Conservation (phyloP, 139 green algal species). For the Chlorella sp. region DNA sequence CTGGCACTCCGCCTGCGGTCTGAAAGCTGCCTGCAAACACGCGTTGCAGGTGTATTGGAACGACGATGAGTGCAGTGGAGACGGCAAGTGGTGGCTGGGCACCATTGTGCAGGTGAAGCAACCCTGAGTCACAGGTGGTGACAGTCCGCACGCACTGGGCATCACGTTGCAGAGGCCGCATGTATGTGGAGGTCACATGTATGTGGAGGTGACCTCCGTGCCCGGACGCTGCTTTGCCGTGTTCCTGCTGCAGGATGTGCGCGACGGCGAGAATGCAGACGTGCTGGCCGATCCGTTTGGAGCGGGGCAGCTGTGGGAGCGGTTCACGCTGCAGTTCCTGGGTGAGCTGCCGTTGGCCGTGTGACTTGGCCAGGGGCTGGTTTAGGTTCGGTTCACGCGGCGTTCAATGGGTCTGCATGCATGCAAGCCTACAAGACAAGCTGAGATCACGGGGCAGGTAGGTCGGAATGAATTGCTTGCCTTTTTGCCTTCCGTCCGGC, state of each 20-base stretch:
- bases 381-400: background rate
- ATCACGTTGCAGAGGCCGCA: too few relatives aligned
- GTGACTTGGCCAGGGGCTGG: background rate
- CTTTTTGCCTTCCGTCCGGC: background rate
- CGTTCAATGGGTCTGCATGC: background rate
- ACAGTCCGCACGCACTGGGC: too few relatives aligned
- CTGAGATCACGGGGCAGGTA: background rate
- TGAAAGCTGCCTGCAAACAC: background rate
- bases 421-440: background rate
- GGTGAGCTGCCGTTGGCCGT: background rate
- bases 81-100: conserved; percentile 49
- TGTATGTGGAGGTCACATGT: too few relatives aligned
- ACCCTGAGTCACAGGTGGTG: too few relatives aligned
- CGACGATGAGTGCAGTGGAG: conserved; percentile 26
- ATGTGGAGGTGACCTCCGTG: too few relatives aligned
- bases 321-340: conserved; percentile 52
- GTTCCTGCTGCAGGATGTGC: background rate
- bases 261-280: background rate
- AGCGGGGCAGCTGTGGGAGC: conserved; percentile 56
- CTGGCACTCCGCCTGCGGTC: background rate
- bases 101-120: conserved; percentile 9
- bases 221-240: background rate
- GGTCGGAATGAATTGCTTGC: too few relatives aligned
- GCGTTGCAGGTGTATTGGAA: conserved; percentile 48
- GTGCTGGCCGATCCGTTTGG: conserved; percentile 48